Percentiles rank a stretch among this genome's conserved stretches.
Evolutionary conservation across 1,139 yeast species (phyloP).

Genomic region (Kodamaea derodonti): DNA sequence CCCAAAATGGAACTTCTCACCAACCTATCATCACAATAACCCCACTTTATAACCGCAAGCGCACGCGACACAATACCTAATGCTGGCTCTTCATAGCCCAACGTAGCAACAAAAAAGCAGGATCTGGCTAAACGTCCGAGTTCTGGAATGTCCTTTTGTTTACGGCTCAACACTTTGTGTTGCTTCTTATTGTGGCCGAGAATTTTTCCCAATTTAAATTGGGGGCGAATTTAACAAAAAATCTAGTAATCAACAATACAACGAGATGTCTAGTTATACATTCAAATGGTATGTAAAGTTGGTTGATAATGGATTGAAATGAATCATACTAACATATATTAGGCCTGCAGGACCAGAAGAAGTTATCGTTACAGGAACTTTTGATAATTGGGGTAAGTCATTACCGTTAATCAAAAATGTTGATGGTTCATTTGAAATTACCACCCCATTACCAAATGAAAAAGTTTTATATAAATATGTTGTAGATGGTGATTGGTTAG

Average conservation of each 20-base stretch:
- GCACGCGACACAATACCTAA: neutral
- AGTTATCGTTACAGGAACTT: slow-evolving; percentile 72
- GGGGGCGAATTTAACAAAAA: neutral
- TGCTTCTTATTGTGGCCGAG: neutral
- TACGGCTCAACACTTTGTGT: neutral
- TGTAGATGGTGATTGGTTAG: slow-evolving; percentile 70
- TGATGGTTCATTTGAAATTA: slow-evolving; percentile 57
- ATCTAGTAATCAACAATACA: neutral
- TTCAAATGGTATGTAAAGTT: slow-evolving; percentile 10
- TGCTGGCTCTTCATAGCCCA: neutral
- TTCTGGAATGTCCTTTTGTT: neutral
- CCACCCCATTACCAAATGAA: slow-evolving; percentile 47
- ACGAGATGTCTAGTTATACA: slow-evolving; percentile 5
- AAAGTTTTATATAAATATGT: slow-evolving; percentile 62
- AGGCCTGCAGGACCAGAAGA: slow-evolving; percentile 77
- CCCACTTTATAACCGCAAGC: neutral
- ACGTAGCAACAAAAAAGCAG: neutral
- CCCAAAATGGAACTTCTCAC: too few relatives aligned
- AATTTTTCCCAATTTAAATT: neutral
- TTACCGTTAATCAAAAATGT: slow-evolving; percentile 56
- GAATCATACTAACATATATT: slow-evolving; percentile 2
- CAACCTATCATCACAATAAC: too few relatives aligned
- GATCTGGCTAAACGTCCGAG: too few relatives aligned
- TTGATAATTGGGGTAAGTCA: slow-evolving; percentile 69
- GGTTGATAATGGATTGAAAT: neutral